Evolutionary conservation across 177 flowering plant species (phyloP), one percentile per base, ranked within the genome.

Genomic region (Vitis hybrid): DNA sequence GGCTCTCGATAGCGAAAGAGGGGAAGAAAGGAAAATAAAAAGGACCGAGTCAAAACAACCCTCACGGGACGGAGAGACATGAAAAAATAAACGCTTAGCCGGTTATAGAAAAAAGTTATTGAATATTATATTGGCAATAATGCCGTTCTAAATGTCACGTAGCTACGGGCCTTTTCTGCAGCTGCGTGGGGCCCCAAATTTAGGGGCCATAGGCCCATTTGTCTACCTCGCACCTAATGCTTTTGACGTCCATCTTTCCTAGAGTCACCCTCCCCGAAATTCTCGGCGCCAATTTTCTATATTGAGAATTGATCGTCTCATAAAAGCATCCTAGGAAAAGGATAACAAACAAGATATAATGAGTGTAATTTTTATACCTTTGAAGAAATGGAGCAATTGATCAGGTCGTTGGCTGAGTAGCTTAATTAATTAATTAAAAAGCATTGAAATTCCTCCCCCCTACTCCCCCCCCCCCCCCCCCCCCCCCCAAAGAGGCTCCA

Each of bases 231-330:
- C 65, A 79, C 76, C 82, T 75, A 78, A 79, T 35, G 46, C 35
- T 73, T n/a, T 74, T 73, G 77, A 76, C 82, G 65, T 76, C 67
- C 63, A 70, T 41, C 46, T 41, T 41, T 1, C 60, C 24, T 54
- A 66, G 71, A 63, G 1, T 15, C 46, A 41, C 46, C 46, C 46
- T 18, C 50, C 64, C 66, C 82, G 77, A 18, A 76, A 76, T 67
- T 73, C 70, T 41, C 79, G 82, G 82, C 79, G 66, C 71, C 75
- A 67, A 20, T 73, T 68, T 35, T 58, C 3, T 51, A 18, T 15
- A 32, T 52, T 8, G 46, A 41, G 7, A 41, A 41, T 41, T 41
- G 46, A 41, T 41, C 46, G 46, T 41, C 46, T 41, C 46, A 0
- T 41, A 41, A 41, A 41, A 41, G 46, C 9, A 41, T 41, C 30